Evolutionary conservation across 2,329 filamentous ascomycete species (phyloP).

Genomic region (Pestalotiopsis fici): DNA sequence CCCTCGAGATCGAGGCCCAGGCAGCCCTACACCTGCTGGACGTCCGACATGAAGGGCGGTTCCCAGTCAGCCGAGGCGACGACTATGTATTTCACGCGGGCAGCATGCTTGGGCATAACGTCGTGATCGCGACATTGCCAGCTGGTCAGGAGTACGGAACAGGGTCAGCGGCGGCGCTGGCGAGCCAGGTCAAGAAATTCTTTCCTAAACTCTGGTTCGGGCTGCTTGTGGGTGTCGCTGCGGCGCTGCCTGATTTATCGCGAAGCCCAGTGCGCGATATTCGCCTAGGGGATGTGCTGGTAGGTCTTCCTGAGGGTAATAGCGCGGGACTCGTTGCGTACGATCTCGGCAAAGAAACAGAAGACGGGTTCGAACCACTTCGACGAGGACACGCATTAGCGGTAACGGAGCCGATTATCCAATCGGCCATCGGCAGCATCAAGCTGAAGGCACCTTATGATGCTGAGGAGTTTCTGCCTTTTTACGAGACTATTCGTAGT

Average conservation of each 20-base stretch:
- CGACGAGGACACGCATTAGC: conserved; percentile 23
- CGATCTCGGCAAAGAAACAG: conserved; percentile 34
- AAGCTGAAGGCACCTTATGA: conserved; percentile 25
- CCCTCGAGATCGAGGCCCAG: conserved; percentile 35
- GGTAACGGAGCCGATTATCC: conserved; percentile 29
- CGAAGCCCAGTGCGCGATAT: conserved; percentile 30
- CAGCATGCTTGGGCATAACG: conserved; percentile 34
- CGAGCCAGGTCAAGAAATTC: conserved; percentile 32
- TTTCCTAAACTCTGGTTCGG: conserved; percentile 39
- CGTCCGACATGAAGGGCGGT: conserved; percentile 28
- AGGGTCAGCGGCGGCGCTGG: conserved; percentile 32
- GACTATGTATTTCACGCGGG: conserved; percentile 38
- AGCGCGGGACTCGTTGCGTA: conserved; percentile 31
- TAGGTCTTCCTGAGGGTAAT: conserved; percentile 24
- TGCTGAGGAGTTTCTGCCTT: conserved; percentile 15
- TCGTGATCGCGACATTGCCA: conserved; percentile 35
- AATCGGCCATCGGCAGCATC: conserved; percentile 35
- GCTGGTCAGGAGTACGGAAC: conserved; percentile 34
- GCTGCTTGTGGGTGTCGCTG: conserved; percentile 36
- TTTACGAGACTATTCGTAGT: conserved; percentile 25
- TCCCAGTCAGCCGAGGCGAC: conserved; percentile 30
- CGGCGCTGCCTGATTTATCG: conserved; percentile 31
- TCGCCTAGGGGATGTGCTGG: conserved; percentile 37
- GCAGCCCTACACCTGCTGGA: conserved; percentile 34
- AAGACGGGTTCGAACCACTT: conserved; percentile 26